A percentile compares a stretch with the other conserved stretches of the same genome.
Conservation (phyloP, 139 green algal genomes). For the Chlorella ohadii region DNA sequence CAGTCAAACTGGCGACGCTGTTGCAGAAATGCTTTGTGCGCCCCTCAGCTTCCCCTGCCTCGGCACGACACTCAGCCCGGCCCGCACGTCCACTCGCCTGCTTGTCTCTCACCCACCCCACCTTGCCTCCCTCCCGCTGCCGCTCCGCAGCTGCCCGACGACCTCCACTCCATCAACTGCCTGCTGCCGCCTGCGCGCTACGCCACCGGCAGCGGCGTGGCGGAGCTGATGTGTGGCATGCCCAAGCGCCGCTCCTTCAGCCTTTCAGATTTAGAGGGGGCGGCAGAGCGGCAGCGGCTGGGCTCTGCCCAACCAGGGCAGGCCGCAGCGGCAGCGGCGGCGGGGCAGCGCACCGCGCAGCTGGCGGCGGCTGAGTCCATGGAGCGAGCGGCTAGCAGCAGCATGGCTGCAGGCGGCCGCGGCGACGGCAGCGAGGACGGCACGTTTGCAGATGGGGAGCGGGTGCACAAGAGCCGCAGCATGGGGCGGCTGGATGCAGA, state of each 20-base stretch:
- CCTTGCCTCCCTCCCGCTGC: not conserved
- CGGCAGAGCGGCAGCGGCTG: not conserved
- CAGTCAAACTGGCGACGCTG: too few relatives aligned
- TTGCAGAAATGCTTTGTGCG: too few relatives aligned
- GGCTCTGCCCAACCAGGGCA: not conserved
- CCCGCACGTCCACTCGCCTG: too few relatives aligned
- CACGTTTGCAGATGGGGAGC: not conserved
- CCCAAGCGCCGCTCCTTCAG: conserved; percentile 3
- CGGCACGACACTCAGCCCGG: too few relatives aligned
- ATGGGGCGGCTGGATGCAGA: not conserved
- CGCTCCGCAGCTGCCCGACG: not conserved
- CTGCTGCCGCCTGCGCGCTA: conserved; percentile 3
- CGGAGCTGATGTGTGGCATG: not conserved
- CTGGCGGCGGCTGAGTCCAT: not conserved
- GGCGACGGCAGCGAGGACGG: not conserved
- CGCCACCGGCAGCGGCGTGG: not conserved
- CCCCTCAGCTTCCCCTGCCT: too few relatives aligned
- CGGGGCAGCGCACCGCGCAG: not conserved
- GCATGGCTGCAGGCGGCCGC: not conserved
- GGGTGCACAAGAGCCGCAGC: not conserved
- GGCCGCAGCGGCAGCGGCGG: not conserved
- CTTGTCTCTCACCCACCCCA: too few relatives aligned
- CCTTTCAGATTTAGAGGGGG: not conserved
- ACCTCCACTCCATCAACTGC: conserved; percentile 9
- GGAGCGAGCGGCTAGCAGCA: not conserved